phyloP scores from a whole-genome alignment of 306 rosid species.

The Begonia loranthoides region DNA sequence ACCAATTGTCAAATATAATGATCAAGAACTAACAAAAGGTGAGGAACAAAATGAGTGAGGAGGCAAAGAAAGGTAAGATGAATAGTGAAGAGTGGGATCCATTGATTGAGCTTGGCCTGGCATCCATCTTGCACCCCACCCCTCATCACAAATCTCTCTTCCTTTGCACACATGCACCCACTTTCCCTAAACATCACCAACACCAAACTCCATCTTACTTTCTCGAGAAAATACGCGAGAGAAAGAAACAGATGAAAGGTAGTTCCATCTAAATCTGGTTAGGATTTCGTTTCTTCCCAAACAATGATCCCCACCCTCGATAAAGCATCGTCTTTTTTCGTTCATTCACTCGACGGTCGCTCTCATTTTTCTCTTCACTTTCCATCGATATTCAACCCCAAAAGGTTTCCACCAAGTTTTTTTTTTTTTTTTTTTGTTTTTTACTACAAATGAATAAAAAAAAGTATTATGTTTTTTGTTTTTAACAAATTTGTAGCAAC shows the following conservation, averaged over 20 bases:
- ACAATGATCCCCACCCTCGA: conserved; percentile 38
- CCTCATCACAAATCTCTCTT: conserved; percentile 47
- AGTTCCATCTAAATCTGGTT: not conserved
- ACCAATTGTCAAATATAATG: conserved; percentile 4
- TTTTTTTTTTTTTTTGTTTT: too few relatives aligned
- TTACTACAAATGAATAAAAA: too few relatives aligned
- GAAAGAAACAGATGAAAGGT: conserved; percentile 17
- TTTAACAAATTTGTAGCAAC: too few relatives aligned
- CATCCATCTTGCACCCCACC: conserved; percentile 78
- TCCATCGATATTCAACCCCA: not conserved
- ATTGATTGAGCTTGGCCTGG: conserved; percentile 53
- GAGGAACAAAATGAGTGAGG: not conserved
- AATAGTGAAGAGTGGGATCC: conserved; percentile 35
- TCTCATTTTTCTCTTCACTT: not conserved
- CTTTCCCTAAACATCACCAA: conserved; percentile 5
- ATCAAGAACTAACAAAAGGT: conserved; percentile 5
- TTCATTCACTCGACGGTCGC: conserved; percentile 18
- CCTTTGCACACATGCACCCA: conserved; percentile 40
- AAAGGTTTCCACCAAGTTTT: too few relatives aligned
- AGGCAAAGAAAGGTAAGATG: conserved; percentile 29
- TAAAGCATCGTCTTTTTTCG: conserved; percentile 22
- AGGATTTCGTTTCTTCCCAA: conserved; percentile 24
- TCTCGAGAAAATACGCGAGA: conserved; percentile 22
- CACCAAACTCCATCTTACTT: conserved; percentile 22
- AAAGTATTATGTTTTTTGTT: too few relatives aligned